phyloP scores from a whole-genome alignment of 805 yeast genomes.

The Ogataea trehaloabstinens region DNA sequence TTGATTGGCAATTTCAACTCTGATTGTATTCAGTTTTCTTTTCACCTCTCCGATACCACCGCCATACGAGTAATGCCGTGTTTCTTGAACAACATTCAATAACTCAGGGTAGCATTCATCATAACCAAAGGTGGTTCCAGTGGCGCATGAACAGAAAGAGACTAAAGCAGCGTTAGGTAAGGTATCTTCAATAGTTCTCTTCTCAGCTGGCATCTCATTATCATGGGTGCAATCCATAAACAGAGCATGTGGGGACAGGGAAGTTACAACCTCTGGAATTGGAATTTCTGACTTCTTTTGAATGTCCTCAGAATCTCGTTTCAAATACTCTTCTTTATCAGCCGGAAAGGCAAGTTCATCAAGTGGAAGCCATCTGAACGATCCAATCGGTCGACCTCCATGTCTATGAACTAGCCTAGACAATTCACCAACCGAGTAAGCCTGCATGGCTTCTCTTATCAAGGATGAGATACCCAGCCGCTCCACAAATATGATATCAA shows the following conservation, averaged over 20 bases:
- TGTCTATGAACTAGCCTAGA: slow-evolving; percentile 85
- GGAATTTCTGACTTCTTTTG: slow-evolving; percentile 58
- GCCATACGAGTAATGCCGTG: slow-evolving; percentile 54
- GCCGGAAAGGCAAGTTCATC: slow-evolving; percentile 73
- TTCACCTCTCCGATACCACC: slow-evolving; percentile 80
- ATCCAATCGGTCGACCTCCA: slow-evolving; percentile 95
- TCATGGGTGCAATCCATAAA: slow-evolving; percentile 99
- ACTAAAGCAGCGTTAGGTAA: slow-evolving; percentile 93
- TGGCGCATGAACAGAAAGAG: slow-evolving; percentile 87
- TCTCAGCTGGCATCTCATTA: slow-evolving; percentile 84
- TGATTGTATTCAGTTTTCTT: slow-evolving; percentile 51
- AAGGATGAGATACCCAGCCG: slow-evolving; percentile 84
- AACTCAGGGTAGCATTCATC: slow-evolving; percentile 88
- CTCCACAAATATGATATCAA: slow-evolving; percentile 89
- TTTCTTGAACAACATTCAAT: slow-evolving; percentile 77
- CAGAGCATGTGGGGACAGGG: slow-evolving; percentile 85
- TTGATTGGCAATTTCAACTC: slow-evolving; percentile 55
- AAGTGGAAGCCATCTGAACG: slow-evolving; percentile 75
- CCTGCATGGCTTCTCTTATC: slow-evolving; percentile 97
- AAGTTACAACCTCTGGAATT: slow-evolving; percentile 62
- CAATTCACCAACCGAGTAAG: slow-evolving; percentile 83
- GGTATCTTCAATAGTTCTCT: slow-evolving; percentile 91
- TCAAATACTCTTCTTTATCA: slow-evolving; percentile 32
- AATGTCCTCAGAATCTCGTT: slow-evolving; percentile 24
- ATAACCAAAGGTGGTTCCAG: slow-evolving; percentile 91